These are phyloP conservation scores for Pleoardoris graminearum DNA, from an alignment of 2,329 filamentous ascomycete species.

Conservation along the genomic window DNA sequence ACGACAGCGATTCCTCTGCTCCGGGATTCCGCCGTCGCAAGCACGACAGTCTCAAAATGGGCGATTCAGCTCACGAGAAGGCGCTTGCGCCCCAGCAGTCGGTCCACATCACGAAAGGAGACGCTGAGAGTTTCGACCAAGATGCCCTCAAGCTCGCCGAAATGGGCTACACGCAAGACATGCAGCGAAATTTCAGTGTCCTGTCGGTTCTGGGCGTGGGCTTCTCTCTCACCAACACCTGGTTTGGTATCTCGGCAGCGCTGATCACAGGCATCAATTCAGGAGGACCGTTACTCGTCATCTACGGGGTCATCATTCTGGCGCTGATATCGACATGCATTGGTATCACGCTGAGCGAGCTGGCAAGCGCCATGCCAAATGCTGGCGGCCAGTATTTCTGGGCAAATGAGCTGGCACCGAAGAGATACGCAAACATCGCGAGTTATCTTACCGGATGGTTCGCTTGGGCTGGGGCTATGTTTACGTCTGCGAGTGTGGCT, in stretches of 20 bases:
- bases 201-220: constrained; percentile 55
- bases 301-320: constrained; percentile 56
- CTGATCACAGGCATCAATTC: constrained; percentile 56
- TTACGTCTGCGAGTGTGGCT: constrained; percentile 58
- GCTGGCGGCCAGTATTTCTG: constrained; percentile 58
- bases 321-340: constrained; percentile 52
- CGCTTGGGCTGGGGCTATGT: constrained; percentile 59
- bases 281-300: constrained; percentile 53
- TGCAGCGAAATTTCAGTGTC: constrained; percentile 55
- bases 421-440: constrained; percentile 50
- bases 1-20: background rate
- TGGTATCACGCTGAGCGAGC: constrained; percentile 51
- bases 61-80: constrained; percentile 20
- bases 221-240: constrained; percentile 57
- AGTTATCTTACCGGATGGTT: constrained; percentile 57
- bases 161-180: constrained; percentile 55
- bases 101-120: constrained; percentile 16
- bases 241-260: constrained; percentile 56
- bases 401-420: constrained; percentile 54
- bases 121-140: constrained; percentile 27
- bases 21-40: background rate
- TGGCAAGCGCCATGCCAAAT: constrained; percentile 56
- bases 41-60: background rate
- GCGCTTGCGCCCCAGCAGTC: constrained; percentile 11
- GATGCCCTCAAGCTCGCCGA: constrained; percentile 52